Evolutionary conservation across 1,139 yeast species (phyloP).

Genomic region (Wickerhamomyces sp.): DNA sequence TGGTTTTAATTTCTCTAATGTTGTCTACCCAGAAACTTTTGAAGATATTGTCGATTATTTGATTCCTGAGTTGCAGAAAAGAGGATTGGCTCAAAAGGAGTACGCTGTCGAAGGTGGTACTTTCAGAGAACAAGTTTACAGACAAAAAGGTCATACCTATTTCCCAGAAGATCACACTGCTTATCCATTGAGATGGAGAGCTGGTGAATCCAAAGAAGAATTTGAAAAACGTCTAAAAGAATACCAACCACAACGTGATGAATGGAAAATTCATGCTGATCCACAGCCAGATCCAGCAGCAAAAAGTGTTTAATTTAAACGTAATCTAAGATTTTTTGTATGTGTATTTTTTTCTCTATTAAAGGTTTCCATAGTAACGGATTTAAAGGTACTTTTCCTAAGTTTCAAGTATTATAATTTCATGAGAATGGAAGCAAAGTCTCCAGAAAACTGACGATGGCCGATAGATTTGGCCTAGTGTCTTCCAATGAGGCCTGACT

Average conservation of each 20-base stretch:
- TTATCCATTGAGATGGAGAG: constrained; percentile 35
- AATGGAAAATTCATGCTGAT: constrained; percentile 15
- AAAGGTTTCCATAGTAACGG: too few relatives aligned
- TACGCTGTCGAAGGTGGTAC: constrained; percentile 26
- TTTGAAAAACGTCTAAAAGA: constrained; percentile 10
- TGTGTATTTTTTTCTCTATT: too few relatives aligned
- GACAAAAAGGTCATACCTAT: constrained; percentile 23
- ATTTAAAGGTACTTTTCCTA: too few relatives aligned
- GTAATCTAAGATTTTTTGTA: too few relatives aligned
- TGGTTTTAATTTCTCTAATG: constrained; percentile 33
- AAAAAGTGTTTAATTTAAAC: too few relatives aligned
- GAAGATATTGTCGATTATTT: constrained; percentile 30
- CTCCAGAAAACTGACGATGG: too few relatives aligned
- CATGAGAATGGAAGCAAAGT: too few relatives aligned
- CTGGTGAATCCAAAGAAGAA: constrained; percentile 27
- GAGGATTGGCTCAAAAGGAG: constrained; percentile 31
- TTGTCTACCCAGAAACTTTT: constrained; percentile 30
- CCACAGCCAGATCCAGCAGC: constrained; percentile 29
- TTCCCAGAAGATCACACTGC: constrained; percentile 38
- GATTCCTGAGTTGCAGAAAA: constrained; percentile 30
- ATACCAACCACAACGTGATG: constrained; percentile 7
- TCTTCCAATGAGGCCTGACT: too few relatives aligned
- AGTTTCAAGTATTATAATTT: too few relatives aligned
- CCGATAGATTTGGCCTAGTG: too few relatives aligned
- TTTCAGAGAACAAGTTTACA: constrained; percentile 22